A percentile compares a stretch with the other conserved stretches of the same genome.
Conservation (phyloP, 331 rosid genomes). For the Rosa hybrid region DNA sequence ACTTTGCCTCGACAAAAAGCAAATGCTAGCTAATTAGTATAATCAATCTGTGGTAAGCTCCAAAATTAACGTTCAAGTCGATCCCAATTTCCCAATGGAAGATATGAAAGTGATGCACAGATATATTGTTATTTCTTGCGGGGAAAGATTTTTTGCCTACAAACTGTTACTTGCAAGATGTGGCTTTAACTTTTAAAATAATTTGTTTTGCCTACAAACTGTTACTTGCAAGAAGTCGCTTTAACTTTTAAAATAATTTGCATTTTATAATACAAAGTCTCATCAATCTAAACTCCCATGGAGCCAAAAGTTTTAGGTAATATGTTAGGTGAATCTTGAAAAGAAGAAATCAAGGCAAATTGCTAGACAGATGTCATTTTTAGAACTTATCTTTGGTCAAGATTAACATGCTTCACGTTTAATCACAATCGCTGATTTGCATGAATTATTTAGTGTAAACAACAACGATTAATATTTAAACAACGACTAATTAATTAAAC, state of each 20-base stretch:
- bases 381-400: constrained; percentile 36
- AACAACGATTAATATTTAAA: not conserved
- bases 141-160: constrained; percentile 35
- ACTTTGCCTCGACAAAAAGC: not conserved
- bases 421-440: not conserved
- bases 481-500: not conserved
- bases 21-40: not conserved
- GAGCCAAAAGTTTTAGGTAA: constrained; percentile 60
- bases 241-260: constrained; percentile 27
- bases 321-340: constrained; percentile 28
- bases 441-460: constrained; percentile 11
- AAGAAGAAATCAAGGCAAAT: constrained; percentile 28
- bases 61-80: not conserved
- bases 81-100: not conserved
- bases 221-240: constrained; percentile 28
- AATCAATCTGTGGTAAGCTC: not conserved
- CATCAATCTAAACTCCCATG: constrained; percentile 15
- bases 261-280: constrained; percentile 22
- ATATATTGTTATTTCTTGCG: constrained; percentile 36
- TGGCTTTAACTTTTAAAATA: constrained; percentile 31
- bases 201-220: constrained; percentile 5
- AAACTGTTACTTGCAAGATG: constrained; percentile 9
- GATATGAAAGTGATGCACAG: not conserved
- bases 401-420: constrained; percentile 17
- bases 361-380: constrained; percentile 37